Evolutionary conservation across 768 basidiomycete species (phyloP), one percentile per base, ranked within the genome.

Genomic region (Hericium rajendrae): DNA sequence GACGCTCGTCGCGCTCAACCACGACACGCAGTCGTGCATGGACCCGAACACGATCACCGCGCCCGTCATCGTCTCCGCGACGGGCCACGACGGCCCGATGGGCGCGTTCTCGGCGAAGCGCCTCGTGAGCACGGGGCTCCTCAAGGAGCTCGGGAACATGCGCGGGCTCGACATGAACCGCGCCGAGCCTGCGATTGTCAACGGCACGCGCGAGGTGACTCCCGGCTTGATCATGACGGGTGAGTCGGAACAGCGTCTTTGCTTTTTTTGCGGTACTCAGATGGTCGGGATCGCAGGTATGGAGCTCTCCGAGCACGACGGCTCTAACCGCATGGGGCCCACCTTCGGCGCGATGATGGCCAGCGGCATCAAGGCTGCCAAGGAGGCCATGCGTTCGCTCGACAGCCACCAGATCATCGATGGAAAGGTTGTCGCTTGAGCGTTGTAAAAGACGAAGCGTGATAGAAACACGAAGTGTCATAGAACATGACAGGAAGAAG

Each of bases 31-130:
- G 70, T 84, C 81, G 54, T 74, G 72, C 68, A 70, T 72, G 70
- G 86, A 89, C 68, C 86, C 87, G 46, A 85, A 86, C 71, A 86
- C 84, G 10, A 85, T 90, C 69, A 89, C 86, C n/a, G 85, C 87
- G 4, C 88, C 87, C 0, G 74, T 90, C 11, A 72, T 88, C 64
- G 72, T 87, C 53, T 82, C 83, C 24, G 85, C 84, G 20, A 86
- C 86, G 4, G 87, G 88, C 11, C 86, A 88, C 63, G 87, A 90
- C 60, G 85, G 85, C 0, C 83, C 83, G 2, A 88, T 88, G 82
- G 88, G 88, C 48, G 87, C 87, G 3, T 90, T 90, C 73, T 83
- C 82, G 12, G 88, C 88, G 59, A 90, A 89, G 70, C 77, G 88
- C 39, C 76, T 90, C 55, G 86, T 87, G 48, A 86, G 85, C 64